Conservation (phyloP, 2,329 filamentous ascomycete genomes). For the Trichoderma atroviride region DNA sequence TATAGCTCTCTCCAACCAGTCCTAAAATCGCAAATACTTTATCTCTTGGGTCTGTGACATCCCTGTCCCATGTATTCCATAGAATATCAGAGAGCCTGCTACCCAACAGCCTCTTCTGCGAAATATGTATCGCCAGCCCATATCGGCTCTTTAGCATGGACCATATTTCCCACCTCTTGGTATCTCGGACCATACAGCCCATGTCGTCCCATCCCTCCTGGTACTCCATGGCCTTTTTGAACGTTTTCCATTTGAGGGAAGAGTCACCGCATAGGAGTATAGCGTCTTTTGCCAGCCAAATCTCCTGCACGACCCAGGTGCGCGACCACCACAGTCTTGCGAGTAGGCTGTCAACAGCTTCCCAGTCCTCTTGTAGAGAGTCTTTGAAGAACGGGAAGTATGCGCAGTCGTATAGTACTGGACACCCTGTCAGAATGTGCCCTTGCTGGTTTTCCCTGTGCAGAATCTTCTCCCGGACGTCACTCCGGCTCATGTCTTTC, state of each 20-base stretch:
- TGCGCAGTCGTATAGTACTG: not conserved
- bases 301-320: not conserved
- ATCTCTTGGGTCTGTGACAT: not conserved
- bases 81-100: slow-evolving; percentile 4
- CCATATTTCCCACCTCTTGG: not conserved
- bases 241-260: not conserved
- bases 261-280: not conserved
- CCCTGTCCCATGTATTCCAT: slow-evolving; percentile 3
- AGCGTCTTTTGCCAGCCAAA: not conserved
- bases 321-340: not conserved
- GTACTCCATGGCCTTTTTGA: not conserved
- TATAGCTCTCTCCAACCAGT: not conserved
- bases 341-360: not conserved
- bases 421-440: not conserved
- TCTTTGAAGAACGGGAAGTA: not conserved
- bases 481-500: too few relatives aligned
- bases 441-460: not conserved
- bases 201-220: slow-evolving; percentile 10
- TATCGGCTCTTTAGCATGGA: not conserved
- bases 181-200: not conserved
- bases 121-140: slow-evolving; percentile 5
- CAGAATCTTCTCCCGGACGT: too few relatives aligned
- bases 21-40: not conserved
- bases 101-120: not conserved
- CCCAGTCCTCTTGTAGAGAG: not conserved